Base-by-base conservation (phyloP, 2,329 filamentous ascomycete genomes). In the Cercospora brassicicola region DNA sequence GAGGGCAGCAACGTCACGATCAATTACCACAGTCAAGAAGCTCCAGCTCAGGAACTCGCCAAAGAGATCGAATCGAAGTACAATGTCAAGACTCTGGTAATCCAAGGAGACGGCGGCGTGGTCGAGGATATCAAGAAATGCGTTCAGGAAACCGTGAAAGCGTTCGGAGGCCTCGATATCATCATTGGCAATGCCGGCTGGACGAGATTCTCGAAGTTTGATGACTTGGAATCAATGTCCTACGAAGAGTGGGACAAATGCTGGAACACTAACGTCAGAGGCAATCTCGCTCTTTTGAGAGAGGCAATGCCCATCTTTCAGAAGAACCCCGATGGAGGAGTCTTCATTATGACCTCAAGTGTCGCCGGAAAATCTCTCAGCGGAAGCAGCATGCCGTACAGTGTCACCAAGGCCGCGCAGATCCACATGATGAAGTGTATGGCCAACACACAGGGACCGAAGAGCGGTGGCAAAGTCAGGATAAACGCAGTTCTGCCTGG, bases 101-200 rank as follows among this genome's bases (percentile, higher is more conserved):
- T 94, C 71, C 84, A 89, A 76, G 91, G 88, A 53, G 91, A 94
- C 77, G 84, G 91, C 55, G 87, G 86, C 15, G 81, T 83, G 5
- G 84, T 86, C 36, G 78, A 81, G 1, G 90, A 91, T 28, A 87
- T 91, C 69, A 78, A 82, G 59, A 81, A 82, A 0, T 83, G 89
- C 0, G 86, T 94, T 0, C 79, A 84, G 18, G 84, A 89, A 55
- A 85, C 87, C 1, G 82, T 89, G 59, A 79, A 84, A 28, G 79
- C 79, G n/a, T 83, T 92, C 70, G 90, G 89, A 4, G 87, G 89
- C 1, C 78, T 95, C n/a, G 91, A 95, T 79, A 84, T 93, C 48
- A 82, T 95, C 56, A 87, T 94, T 74, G 91, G 90, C 2, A 95
- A 95, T 78, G 90, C 90, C 18, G 88, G 88, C 26, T 90, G 86